Conservation (phyloP, 805 yeast genomes). For the Zygosaccharomyces siamensis region DNA sequence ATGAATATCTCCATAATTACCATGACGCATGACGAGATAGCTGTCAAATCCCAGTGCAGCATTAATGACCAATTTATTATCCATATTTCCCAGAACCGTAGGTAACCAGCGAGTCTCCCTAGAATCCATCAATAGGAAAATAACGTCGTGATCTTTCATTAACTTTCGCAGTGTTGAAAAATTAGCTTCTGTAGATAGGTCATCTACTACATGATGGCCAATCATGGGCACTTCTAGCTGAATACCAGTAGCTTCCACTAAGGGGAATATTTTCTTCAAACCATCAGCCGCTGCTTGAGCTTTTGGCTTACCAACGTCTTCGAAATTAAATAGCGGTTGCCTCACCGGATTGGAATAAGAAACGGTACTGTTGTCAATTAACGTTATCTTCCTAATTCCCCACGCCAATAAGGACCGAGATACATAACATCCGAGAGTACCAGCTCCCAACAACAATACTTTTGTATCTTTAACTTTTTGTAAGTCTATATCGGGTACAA, state of each 20-base stretch:
- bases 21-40: conserved; percentile 91
- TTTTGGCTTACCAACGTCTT: conserved; percentile 81
- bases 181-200: conserved; percentile 43
- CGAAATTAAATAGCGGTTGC: conserved; percentile 78
- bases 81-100: conserved; percentile 66
- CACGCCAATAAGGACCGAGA: conserved; percentile 84
- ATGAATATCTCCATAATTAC: conserved; percentile 38
- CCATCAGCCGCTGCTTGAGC: conserved; percentile 75
- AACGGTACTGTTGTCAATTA: conserved; percentile 85
- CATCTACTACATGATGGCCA: conserved; percentile 77
- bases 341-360: conserved; percentile 94
- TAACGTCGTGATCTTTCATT: conserved; percentile 63
- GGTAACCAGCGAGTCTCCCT: conserved; percentile 98
- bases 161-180: conserved; percentile 50
- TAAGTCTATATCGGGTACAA: conserved; percentile 75
- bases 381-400: conserved; percentile 84
- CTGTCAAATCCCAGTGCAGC: conserved; percentile 96
- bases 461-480: conserved; percentile 55
- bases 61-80: conserved; percentile 72
- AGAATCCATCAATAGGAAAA: conserved; percentile 85
- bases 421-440: conserved; percentile 92
- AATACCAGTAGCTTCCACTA: conserved; percentile 59
- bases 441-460: conserved; percentile 86
- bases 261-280: conserved; percentile 70
- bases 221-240: conserved; percentile 87